These are phyloP conservation scores for Flammula alnicola DNA, from an alignment of 1,284 basidiomycete genomes.

Conservation along the genomic window DNA sequence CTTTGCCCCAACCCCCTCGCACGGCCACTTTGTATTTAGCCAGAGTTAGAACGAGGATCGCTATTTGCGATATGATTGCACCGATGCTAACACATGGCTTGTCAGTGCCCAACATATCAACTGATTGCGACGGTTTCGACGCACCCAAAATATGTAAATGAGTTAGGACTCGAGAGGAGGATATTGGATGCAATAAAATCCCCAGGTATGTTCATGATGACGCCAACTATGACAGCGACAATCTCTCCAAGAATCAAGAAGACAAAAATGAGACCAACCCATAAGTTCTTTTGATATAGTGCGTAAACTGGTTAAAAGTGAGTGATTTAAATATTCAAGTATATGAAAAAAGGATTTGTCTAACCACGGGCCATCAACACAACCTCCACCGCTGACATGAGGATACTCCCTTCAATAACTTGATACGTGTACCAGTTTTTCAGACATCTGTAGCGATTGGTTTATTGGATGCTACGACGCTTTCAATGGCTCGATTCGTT, in stretches of 20 bases:
- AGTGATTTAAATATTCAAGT: neutral
- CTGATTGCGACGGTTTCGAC: constrained; percentile 8
- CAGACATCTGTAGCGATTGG: constrained; percentile 12
- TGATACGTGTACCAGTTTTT: constrained; percentile 30
- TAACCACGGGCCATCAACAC: constrained; percentile 33
- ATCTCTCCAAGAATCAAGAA: constrained; percentile 24
- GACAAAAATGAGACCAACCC: constrained; percentile 20
- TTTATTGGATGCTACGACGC: constrained; percentile 14
- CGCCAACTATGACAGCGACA: constrained; percentile 20
- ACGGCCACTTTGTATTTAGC: constrained; percentile 33
- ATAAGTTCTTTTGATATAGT: constrained; percentile 28
- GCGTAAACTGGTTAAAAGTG: constrained; percentile 27
- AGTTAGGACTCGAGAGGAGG: constrained; percentile 20
- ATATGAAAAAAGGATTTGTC: neutral
- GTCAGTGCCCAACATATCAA: neutral
- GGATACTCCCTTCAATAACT: constrained; percentile 24
- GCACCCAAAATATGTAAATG: constrained; percentile 32
- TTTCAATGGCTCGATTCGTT: constrained; percentile 26
- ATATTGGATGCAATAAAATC: constrained; percentile 18
- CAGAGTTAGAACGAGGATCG: constrained; percentile 38
- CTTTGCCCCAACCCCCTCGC: constrained; percentile 28
- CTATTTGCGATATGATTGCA: constrained; percentile 35
- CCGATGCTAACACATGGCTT: constrained; percentile 21
- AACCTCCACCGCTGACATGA: constrained; percentile 29
- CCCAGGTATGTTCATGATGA: constrained; percentile 18